Evolutionary conservation across 345 rosid genomes (phyloP), one percentile per base, ranked within the genome.

Genomic region (Citrus inodora): DNA sequence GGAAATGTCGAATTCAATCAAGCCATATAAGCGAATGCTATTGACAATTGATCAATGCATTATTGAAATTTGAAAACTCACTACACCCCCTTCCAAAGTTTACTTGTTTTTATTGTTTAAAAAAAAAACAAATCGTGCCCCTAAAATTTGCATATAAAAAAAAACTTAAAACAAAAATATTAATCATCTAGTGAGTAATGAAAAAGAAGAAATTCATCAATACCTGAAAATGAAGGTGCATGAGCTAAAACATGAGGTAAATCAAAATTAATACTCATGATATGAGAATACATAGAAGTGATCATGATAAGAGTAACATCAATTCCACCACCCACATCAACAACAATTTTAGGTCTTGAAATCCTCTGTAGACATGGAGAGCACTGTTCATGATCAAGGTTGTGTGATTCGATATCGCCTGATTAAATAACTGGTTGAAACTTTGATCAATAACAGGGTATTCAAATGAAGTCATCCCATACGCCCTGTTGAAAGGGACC

Each of bases 191-290:
- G 9, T 38, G 42, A 1, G 2, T 38, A 38, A 38, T 1, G 42
- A 38, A 38, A 38, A 38, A 38, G 10, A 38, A 38, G 10, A 7
- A 38, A 37, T 37, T 42, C 16, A 11, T 42, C 16, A 10, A 13
- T 71, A 82, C 87, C 85, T 63, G 82, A 42, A 76, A 66, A 80
- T 2, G 81, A 16, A 9, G 87, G 86, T 19, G 89, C 84, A 61
- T 76, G 30, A 6, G 71, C 81, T n/a, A 84, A 16, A 10, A 83
- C 87, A 64, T 77, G 84, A 30, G 87, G 84, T 68, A 88, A 60
- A 74, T 88, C 87, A 68, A 64, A 86, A 66, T 83, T 88, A 28
- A 74, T 80, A 7, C 70, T 48, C 70, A 22, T 67, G 17, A 67
- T 37, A 0, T 67, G 27, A 17, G 71, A 1, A 9, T 67, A n/a